Base-by-base conservation (phyloP, 169 alveolate species). In the Theileria annulata region DNA sequence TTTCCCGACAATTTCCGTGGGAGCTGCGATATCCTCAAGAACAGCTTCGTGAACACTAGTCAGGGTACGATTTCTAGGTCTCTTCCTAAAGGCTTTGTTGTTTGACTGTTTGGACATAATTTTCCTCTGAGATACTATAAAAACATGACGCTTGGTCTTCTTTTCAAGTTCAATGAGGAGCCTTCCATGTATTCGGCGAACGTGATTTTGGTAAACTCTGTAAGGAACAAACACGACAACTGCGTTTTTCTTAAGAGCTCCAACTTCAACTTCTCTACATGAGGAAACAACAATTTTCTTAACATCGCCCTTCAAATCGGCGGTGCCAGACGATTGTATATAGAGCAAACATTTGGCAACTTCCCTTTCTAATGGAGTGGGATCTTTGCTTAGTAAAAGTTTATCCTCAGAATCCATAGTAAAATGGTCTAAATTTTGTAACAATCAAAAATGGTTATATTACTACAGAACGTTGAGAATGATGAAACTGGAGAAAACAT, bases 1-100 rank as follows among this genome's bases (percentile, higher is more conserved):
- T 85, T 94, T 93, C 79, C 99, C 99, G 64, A 95, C 95, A 59
- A 95, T 94, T 69, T 95, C 97, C 31, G 97, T 89, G 71, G 99
- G 98, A 42, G 95, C 96, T 70, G 95, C 96, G 79, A 97, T 90
- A 88, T 97, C 99, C 85, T 97, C 99, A 60, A 97, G 91, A 73
- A 96, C 87, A 67, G 98, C 95, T 64, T 96, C 99, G 90, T 97
- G 98, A 59, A 97, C 99, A 25, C 95, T 87, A 19, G 99, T 97
- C 59, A 97, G 91, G 23, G 99, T 95, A 84, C 99, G 95, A 82
- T 95, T 92, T 70, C 98, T 92, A 28, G 99, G 99, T 77, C 98
- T 94, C 21, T 92, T 94, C 84, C 95, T 95, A 74, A 95, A 92
- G 27, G 93, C 92, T 79, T 92, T 94, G 75, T 91, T 87, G 54